Evolutionary conservation across 306 rosid species (phyloP).

Genomic region (Prunus mume): DNA sequence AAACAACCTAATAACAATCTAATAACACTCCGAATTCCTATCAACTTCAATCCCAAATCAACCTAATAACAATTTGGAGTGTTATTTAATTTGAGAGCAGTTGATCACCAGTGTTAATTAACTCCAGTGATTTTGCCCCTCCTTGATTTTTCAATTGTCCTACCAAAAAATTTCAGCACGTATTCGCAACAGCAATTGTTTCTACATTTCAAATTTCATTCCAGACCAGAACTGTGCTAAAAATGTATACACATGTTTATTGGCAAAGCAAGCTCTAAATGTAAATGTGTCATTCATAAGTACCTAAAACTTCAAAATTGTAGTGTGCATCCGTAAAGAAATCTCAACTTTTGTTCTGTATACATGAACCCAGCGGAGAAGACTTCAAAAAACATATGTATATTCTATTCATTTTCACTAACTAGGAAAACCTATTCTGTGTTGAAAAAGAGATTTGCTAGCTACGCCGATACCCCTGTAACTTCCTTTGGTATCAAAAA

Average conservation of each 20-base stretch:
- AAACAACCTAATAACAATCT: no score
- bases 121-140: no score
- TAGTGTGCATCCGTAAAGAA: conserved; percentile 24
- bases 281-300: conserved; percentile 2
- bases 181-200: no score
- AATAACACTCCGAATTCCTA: no score
- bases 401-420: not conserved
- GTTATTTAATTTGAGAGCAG: no score
- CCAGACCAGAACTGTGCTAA: conserved; percentile 18
- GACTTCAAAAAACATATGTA: not conserved
- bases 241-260: conserved; percentile 12
- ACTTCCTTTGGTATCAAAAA: conserved; percentile 87
- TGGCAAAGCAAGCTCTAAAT: conserved; percentile 11
- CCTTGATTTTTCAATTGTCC: no score
- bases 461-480: conserved; percentile 62
- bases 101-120: no score
- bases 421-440: not conserved
- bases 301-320: conserved; percentile 11
- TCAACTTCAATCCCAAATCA: no score
- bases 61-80: no score
- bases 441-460: conserved; percentile 2
- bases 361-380: not conserved
- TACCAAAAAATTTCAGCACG: no score
- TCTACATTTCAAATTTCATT: conserved; percentile 2
- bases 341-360: conserved; percentile 10